Evolutionary conservation across 768 basidiomycete species (phyloP).

Genomic region (Sporobolomyces roseus): DNA sequence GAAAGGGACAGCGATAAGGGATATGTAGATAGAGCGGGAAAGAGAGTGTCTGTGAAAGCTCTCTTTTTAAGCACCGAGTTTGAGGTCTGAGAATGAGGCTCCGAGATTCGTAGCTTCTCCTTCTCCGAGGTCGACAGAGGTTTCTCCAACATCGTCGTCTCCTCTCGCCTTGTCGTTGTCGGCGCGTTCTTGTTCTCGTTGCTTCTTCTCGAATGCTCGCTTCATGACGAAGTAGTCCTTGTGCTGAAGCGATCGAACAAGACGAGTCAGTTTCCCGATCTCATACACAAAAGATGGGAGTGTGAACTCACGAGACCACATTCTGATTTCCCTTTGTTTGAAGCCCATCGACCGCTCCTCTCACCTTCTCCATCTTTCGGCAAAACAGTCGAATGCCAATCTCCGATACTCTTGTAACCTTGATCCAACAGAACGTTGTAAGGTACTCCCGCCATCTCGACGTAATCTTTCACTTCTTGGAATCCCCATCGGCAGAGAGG

Average conservation of each 20-base stretch:
- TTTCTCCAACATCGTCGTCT: conserved; percentile 39
- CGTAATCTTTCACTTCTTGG: conserved; percentile 73
- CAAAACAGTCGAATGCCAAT: conserved; percentile 87
- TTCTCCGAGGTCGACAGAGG: conserved; percentile 29
- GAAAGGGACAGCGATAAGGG: too few species aligned
- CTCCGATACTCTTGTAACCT: conserved; percentile 92
- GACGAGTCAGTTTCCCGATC: background rate
- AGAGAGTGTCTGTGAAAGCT: too few species aligned
- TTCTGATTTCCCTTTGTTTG: conserved; percentile 76
- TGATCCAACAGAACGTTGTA: conserved; percentile 79
- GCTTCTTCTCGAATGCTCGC: conserved; percentile 49
- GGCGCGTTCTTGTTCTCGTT: conserved; percentile 46
- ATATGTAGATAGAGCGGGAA: too few species aligned
- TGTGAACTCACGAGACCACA: conserved; percentile 62
- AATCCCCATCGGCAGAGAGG: conserved; percentile 88
- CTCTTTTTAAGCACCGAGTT: conserved; percentile 25
- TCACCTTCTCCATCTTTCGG: conserved; percentile 57
- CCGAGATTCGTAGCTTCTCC: conserved; percentile 9
- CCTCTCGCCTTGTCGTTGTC: conserved; percentile 34
- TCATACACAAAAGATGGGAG: background rate
- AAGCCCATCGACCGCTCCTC: conserved; percentile 87
- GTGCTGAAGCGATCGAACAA: background rate
- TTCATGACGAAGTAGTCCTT: conserved; percentile 74
- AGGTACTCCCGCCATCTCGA: conserved; percentile 75
- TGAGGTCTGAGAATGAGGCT: conserved; percentile 29